Percentiles rank a stretch among this genome's conserved stretches.
Conservation (phyloP, 169 alveolate genomes). For the Eimeria zaria region DNA sequence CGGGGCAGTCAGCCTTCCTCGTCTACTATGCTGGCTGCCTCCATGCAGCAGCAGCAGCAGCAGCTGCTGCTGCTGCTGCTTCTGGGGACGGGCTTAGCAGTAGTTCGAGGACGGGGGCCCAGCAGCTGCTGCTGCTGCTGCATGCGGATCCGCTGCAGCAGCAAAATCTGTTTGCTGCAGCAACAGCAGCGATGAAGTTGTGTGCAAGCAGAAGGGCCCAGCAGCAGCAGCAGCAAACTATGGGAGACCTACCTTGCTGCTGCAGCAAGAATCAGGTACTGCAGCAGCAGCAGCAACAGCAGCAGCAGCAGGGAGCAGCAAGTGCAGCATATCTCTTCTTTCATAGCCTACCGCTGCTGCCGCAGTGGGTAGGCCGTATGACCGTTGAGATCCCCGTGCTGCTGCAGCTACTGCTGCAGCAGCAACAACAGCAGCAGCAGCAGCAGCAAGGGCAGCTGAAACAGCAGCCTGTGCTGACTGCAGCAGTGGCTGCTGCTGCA, state of each 20-base stretch:
- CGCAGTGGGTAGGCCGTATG: neutral
- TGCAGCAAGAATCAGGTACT: slow-evolving; percentile 2
- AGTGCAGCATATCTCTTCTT: neutral
- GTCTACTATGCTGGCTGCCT: neutral
- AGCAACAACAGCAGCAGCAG: neutral
- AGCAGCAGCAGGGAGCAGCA: neutral
- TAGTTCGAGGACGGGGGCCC: too few species aligned
- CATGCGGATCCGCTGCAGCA: too few species aligned
- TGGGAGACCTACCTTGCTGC: neutral
- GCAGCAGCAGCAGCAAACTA: slow-evolving; percentile 22
- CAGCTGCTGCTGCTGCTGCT: slow-evolving; percentile 47
- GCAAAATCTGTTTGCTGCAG: too few species aligned
- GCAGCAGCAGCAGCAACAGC: neutral
- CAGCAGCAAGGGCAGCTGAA: slow-evolving; percentile 20
- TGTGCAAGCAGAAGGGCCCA: neutral
- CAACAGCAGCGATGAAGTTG: slow-evolving; percentile 3
- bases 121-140: neutral
- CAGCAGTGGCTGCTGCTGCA: slow-evolving; percentile 5
- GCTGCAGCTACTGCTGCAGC: slow-evolving; percentile 9
- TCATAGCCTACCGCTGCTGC: neutral
- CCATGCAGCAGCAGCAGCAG: slow-evolving; percentile 29
- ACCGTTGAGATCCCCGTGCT: neutral
- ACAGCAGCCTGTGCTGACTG: neutral
- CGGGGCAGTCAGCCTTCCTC: neutral
- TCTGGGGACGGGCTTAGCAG: too few species aligned